Base-by-base conservation (phyloP, 306 rosid genomes). In the Cicer judaicum region DNA sequence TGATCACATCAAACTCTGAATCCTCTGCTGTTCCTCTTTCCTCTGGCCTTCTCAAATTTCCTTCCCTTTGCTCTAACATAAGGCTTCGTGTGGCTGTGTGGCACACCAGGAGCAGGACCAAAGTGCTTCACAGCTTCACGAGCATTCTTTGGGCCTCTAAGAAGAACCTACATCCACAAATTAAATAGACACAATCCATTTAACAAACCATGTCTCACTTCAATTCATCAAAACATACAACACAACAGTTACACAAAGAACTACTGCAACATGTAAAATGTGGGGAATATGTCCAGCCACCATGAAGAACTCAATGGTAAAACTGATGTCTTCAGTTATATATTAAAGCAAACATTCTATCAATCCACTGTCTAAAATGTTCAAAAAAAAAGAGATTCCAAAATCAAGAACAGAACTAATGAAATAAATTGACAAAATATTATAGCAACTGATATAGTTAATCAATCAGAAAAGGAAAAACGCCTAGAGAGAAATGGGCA, bases 81-180 rank as follows among this genome's bases (percentile, higher is more conserved):
- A 3, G 95, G 97, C 54, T 91, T 91, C 50, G 87, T 70, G 84
- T 91, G 91, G 81, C 95, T 89, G 79, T 91, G 97, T 16, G 97
- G 97, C 29, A 91, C 97, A 74, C 97, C 97, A 39, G 97, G 97
- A 8, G 97, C 97, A 4, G 86, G 97, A 64, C 97, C 97, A 18
- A 91, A 91, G 78, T 91, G 97, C 80, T 87, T 91, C 77, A 91
- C 97, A 0, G 97, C 97, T 78, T 91, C 97, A 36, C 97, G 89
- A 1, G 95, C 75, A 61, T 89, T 91, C 91, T 91, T 91, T 2
- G 91, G 87, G 64, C 97, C 97, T 76, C 97, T 74, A 69, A 89
- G 95, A 61, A 89, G 97, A 65, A 89, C 89, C 97, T 91, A 80
- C 53, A 16, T 50, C 68, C 70, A 64, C 21, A 6, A 56, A 70